Base-by-base conservation (phyloP, 176 grass and related monocot genomes). In the Microstegium vimineum region DNA sequence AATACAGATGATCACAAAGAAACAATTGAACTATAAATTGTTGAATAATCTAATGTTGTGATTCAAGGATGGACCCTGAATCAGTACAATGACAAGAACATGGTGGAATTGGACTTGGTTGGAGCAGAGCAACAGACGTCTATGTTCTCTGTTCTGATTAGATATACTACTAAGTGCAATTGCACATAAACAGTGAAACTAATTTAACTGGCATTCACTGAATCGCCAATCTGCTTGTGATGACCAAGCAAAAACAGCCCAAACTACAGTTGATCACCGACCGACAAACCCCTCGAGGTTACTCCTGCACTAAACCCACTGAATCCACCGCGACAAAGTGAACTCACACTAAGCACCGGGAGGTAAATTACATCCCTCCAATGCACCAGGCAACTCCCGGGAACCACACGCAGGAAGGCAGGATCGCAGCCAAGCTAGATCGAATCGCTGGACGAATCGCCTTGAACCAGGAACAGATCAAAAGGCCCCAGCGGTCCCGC, bases 241-340 rank as follows among this genome's bases (percentile, higher is more conserved):
- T 13, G 28, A n/a, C 47, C 25, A 37, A 75, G 6, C 7, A 76
- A 75, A 40, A 75, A 10, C 22, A 73, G 51, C 33, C 26, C 61
- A 73, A 62, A 69, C 3, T 62, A 36, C 8, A 63, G 45, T 52
- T 52, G 11, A 32, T 38, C 23, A 8, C 7, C 23, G 1, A 28
- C 4, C 14, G 52, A 22, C 6, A 5, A 13, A 31, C 12, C 27
- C 43, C n/a, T n/a, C n/a, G n/a, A n/a, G n/a, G n/a, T n/a, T n/a
- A n/a, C n/a, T n/a, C n/a, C 37, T 22, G 38, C 11, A 34, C 75
- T 74, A 84, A 88, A 60, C 34, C 37, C 49, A n/a, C 67, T 14
- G 73, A 47, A 66, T 61, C 61, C 16, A 45, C 47, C 28, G 17
- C 18, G 35, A 20, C 49, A 42, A 2, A 13, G 18, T 41, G 33